phyloP scores from a whole-genome alignment of 2,329 filamentous ascomycete genomes.

The Leptographium wingfieldii region DNA sequence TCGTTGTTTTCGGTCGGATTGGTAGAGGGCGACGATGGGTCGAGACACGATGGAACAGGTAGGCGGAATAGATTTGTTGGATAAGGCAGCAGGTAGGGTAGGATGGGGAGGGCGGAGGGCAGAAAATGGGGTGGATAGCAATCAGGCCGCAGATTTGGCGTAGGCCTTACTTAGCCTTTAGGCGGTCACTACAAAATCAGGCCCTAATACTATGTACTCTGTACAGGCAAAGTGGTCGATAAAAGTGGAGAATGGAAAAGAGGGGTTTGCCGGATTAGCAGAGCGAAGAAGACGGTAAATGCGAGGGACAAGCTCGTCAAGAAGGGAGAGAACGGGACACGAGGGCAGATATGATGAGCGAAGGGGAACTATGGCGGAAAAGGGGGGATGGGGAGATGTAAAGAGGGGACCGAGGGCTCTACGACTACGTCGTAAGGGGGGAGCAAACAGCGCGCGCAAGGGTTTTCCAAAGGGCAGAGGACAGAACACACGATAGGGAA shows the following conservation, averaged over 20 bases:
- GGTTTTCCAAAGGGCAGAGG: not conserved
- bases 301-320: not conserved
- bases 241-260: constrained; percentile 4
- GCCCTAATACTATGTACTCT: not conserved
- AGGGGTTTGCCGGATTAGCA: constrained; percentile 1
- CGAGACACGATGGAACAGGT: not conserved
- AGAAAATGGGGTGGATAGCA: constrained; percentile 1
- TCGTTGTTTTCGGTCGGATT: not conserved
- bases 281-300: not conserved
- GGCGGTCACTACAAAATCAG: not conserved
- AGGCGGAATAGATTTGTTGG: not conserved
- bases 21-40: not conserved
- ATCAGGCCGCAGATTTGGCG: constrained; percentile 1
- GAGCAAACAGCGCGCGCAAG: not conserved
- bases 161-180: not conserved
- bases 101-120: constrained; percentile 2
- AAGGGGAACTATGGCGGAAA: not conserved
- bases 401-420: not conserved
- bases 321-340: not conserved
- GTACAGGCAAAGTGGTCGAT: not conserved
- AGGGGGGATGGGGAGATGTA: not conserved
- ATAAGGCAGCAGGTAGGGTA: constrained; percentile 1
- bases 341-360: not conserved
- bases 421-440: not conserved
- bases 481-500: not conserved